A percentile compares a stretch with the other conserved stretches of the same genome.
Conservation (phyloP, 208 protist species). For the Crithidia fasciculata region DNA sequence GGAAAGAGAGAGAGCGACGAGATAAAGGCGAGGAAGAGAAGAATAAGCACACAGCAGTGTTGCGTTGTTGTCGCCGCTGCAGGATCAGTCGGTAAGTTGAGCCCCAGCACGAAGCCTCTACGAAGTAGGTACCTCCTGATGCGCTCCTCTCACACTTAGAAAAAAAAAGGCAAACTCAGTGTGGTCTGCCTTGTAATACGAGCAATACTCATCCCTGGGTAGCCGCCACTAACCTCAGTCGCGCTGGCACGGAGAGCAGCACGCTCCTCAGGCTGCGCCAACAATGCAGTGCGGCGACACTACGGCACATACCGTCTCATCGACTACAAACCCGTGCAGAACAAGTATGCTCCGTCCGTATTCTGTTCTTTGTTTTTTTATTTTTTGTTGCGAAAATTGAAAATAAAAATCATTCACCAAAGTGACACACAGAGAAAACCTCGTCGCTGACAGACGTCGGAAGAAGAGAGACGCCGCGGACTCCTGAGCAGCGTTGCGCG, state of each 20-base stretch:
- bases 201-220: too few species aligned
- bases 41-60: neutral
- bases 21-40: conserved; percentile 1
- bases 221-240: too few species aligned
- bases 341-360: neutral
- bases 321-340: too few species aligned
- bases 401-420: neutral
- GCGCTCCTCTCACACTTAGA: neutral
- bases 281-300: too few species aligned
- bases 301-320: too few species aligned
- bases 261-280: too few species aligned
- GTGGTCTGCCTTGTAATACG: too few species aligned
- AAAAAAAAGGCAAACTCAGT: neutral
- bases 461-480: neutral
- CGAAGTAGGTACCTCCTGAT: too few species aligned
- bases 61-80: too few species aligned
- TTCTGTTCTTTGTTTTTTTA: neutral
- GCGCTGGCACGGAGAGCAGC: too few species aligned
- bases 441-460: neutral
- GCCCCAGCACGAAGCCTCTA: too few species aligned
- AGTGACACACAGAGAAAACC: neutral
- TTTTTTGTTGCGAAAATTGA: neutral
- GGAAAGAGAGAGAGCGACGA: neutral
- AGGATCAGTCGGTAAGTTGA: too few species aligned
- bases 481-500: neutral